These are phyloP conservation scores for Trichoderma guizhouense DNA, from an alignment of 2,329 filamentous ascomycete genomes.

Conservation along the genomic window DNA sequence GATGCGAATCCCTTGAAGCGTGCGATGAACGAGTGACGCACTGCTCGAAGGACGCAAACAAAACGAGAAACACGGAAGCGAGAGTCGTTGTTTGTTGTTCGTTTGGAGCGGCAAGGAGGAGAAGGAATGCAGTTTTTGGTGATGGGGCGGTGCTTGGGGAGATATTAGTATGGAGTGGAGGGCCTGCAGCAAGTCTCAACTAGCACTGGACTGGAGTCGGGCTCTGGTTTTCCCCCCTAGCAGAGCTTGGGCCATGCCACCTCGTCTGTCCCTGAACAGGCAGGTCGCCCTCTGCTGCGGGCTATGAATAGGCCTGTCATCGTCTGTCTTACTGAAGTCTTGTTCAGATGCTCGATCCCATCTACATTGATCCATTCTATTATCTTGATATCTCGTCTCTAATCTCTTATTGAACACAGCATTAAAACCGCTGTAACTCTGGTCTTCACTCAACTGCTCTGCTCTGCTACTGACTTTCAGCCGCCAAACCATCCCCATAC, in stretches of 20 bases:
- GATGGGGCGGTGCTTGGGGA: background rate
- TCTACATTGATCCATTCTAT: background rate
- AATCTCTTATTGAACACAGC: too few relatives aligned
- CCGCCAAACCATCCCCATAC: background rate
- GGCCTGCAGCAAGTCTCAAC: background rate
- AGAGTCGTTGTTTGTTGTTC: conserved; percentile 3
- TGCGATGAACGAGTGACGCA: conserved; percentile 12
- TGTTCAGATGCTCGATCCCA: background rate
- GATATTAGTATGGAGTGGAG: background rate
- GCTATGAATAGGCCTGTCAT: background rate
- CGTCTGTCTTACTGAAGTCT: background rate
- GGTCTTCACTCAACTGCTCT: background rate
- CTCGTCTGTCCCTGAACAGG: background rate
- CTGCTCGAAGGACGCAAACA: background rate
- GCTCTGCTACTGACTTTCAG: background rate
- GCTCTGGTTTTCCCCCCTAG: background rate
- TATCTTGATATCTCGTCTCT: background rate
- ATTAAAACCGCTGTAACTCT: background rate
- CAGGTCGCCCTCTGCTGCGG: background rate
- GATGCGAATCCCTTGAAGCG: background rate
- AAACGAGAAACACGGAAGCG: background rate
- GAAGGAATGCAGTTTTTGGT: background rate
- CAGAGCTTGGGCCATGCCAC: background rate
- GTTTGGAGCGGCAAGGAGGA: background rate
- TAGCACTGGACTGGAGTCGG: background rate